These are phyloP conservation scores for Flaveria floridana DNA, from an alignment of 140 eudicot species.

Conservation along the genomic window DNA sequence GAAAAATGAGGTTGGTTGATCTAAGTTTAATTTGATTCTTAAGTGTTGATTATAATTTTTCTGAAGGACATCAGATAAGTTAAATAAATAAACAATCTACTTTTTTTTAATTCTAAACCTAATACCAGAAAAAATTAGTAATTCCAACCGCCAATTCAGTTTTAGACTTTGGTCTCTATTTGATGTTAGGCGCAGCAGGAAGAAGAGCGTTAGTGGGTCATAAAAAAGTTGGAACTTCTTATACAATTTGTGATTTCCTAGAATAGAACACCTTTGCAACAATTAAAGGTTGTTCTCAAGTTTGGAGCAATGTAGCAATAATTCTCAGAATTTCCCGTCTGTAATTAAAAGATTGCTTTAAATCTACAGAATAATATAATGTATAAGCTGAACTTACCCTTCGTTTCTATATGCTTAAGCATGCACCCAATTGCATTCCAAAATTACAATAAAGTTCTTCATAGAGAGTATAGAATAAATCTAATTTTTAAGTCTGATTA, in stretches of 20 bases:
- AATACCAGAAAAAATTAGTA: not conserved
- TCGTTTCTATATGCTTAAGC: not conserved
- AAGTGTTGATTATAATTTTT: not conserved
- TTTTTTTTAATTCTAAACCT: not conserved
- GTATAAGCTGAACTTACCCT: not conserved
- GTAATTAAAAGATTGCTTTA: not conserved
- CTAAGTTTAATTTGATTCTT: not conserved
- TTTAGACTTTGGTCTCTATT: not conserved
- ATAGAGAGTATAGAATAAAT: not conserved
- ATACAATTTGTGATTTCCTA: not conserved
- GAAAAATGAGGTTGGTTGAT: not conserved
- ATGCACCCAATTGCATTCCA: not conserved
- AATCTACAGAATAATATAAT: not conserved
- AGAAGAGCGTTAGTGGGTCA: not conserved
- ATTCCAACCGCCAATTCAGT: slow-evolving; percentile 1
- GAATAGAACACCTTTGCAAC: not conserved
- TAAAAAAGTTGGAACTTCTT: not conserved
- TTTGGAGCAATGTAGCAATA: not conserved
- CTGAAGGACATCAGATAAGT: slow-evolving; percentile 1
- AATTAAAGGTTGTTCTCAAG: not conserved
- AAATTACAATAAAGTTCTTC: slow-evolving; percentile 5
- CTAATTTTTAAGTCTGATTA: too few species aligned
- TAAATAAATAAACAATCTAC: not conserved
- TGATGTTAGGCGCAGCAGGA: slow-evolving; percentile 1
- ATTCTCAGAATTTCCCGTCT: not conserved